Evolutionary conservation across 2,329 filamentous ascomycete species (phyloP).

Genomic region (Claviceps purpurea): DNA sequence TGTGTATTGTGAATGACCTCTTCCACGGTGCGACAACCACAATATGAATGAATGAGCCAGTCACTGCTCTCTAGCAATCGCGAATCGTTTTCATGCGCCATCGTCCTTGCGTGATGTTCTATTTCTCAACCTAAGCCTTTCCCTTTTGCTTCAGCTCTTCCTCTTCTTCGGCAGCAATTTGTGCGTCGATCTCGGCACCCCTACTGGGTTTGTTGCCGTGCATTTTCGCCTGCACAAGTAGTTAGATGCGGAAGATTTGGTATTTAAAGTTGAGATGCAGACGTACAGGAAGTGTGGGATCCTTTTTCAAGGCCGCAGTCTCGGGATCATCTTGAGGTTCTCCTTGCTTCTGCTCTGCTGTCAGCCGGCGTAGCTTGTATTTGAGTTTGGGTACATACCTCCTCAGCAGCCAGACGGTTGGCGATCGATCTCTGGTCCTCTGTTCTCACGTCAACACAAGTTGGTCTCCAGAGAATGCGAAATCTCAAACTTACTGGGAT

Average conservation of each 20-base stretch:
- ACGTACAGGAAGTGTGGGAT: constrained; percentile 46
- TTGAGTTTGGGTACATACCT: constrained; percentile 23
- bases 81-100: neutral
- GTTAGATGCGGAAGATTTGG: neutral
- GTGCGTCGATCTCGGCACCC: constrained; percentile 58
- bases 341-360: constrained; percentile 18
- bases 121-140: constrained; percentile 11
- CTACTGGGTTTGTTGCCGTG: constrained; percentile 63
- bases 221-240: constrained; percentile 35
- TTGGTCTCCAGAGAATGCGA: too few relatives aligned
- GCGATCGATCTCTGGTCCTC: constrained; percentile 61
- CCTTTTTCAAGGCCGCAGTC: constrained; percentile 34
- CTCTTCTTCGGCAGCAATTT: constrained; percentile 56
- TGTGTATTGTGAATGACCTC: too few relatives aligned
- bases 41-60: too few relatives aligned
- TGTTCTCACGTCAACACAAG: constrained; percentile 12
- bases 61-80: too few relatives aligned
- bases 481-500: constrained; percentile 49
- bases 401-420: constrained; percentile 55
- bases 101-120: neutral
- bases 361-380: constrained; percentile 4
- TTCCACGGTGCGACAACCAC: too few relatives aligned
- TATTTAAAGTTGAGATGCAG: too few relatives aligned
- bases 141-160: constrained; percentile 47
- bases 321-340: constrained; percentile 32